These are phyloP conservation scores for Fragilariopsis cylindrus DNA, from an alignment of 108 stramenopile species.

Conservation along the genomic window DNA sequence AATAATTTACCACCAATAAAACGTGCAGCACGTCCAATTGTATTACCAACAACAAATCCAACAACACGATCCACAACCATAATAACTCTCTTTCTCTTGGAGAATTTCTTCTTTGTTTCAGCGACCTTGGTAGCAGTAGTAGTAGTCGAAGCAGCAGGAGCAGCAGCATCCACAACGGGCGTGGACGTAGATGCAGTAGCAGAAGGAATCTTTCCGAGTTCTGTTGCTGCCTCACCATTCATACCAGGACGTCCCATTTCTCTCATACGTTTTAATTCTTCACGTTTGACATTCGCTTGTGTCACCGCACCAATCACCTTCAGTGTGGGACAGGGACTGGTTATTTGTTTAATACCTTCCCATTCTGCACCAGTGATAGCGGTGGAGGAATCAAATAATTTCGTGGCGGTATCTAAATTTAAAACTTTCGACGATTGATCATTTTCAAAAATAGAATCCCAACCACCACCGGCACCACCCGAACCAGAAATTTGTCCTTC, in stretches of 20 bases:
- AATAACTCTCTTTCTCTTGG: constrained; percentile 58
- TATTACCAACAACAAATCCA: constrained; percentile 56
- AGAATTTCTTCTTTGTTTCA: constrained; percentile 21
- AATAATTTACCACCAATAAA: constrained; percentile 59
- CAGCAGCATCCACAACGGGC: not conserved
- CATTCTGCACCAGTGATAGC: constrained; percentile 85
- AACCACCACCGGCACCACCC: constrained; percentile 84
- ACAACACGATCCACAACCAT: constrained; percentile 69
- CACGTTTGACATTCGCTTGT: constrained; percentile 69
- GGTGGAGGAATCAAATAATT: constrained; percentile 71
- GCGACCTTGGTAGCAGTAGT: not conserved
- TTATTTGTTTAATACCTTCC: constrained; percentile 67
- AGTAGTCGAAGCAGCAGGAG: not conserved
- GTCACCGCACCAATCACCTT: constrained; percentile 85
- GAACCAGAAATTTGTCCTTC: constrained; percentile 83
- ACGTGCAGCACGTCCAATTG: constrained; percentile 70
- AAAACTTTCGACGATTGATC: constrained; percentile 88
- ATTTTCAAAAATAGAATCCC: constrained; percentile 91
- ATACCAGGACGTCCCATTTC: constrained; percentile 75
- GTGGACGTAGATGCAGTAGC: not conserved
- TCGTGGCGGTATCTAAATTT: constrained; percentile 65
- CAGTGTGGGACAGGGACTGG: constrained; percentile 85
- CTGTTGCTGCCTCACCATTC: constrained; percentile 36
- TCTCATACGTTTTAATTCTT: constrained; percentile 87
- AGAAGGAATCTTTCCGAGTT: constrained; percentile 1